phyloP scores from a whole-genome alignment of 2,329 filamentous ascomycete species.

The Teratosphaeria destructans region DNA sequence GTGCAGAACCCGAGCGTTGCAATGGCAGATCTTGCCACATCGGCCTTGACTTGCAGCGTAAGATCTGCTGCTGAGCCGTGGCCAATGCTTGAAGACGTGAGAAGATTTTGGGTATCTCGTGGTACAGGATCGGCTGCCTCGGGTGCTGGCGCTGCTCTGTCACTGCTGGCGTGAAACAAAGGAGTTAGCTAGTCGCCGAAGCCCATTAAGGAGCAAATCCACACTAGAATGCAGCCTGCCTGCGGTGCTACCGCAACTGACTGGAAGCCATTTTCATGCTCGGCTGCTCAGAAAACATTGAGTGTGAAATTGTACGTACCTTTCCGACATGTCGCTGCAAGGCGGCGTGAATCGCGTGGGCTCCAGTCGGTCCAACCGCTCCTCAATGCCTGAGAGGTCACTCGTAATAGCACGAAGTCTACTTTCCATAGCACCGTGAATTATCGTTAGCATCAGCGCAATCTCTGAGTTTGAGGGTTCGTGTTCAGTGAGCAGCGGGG shows the following conservation, averaged over 20 bases:
- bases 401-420: background rate
- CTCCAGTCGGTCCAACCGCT: conserved; percentile 12
- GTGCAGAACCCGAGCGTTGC: background rate
- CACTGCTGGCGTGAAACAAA: background rate
- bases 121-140: background rate
- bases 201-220: background rate
- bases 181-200: background rate
- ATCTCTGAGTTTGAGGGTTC: background rate
- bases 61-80: background rate
- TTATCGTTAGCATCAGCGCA: background rate
- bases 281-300: background rate
- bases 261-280: background rate
- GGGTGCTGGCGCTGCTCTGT: background rate
- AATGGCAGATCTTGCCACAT: background rate
- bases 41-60: background rate
- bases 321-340: conserved; percentile 5
- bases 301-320: background rate
- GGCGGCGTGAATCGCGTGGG: conserved; percentile 11
- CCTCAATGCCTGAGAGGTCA: background rate
- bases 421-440: background rate
- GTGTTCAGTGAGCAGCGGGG: background rate
- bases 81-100: background rate
- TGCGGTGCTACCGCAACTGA: background rate
- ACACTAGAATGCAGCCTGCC: background rate
- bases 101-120: background rate